Conservation (phyloP, 2,329 filamentous ascomycete species). For the Arthrobotrys entomopaga region DNA sequence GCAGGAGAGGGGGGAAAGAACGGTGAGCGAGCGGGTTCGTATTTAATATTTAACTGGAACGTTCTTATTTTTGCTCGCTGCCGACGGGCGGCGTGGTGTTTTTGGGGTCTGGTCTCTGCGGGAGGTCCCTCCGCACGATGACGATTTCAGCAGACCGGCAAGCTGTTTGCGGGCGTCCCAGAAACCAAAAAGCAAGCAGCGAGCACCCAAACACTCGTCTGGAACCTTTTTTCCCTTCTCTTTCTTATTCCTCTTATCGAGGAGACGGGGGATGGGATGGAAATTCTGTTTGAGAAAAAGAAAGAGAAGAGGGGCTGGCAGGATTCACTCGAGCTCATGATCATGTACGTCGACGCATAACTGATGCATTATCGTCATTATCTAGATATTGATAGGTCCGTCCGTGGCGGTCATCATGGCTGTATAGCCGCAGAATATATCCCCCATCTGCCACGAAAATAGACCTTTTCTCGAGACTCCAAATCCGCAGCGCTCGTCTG, state of each 20-base stretch:
- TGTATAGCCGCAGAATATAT: too few relatives aligned
- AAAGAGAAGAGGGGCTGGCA: neutral
- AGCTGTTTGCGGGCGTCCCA: slow-evolving; percentile 52
- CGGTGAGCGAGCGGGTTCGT: slow-evolving; percentile 6
- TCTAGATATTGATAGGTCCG: too few relatives aligned
- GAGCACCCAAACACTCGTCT: slow-evolving; percentile 1
- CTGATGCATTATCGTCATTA: too few relatives aligned
- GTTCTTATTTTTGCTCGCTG: slow-evolving; percentile 36
- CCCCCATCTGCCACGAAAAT: too few relatives aligned
- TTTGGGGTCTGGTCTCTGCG: neutral
- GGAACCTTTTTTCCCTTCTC: too few relatives aligned
- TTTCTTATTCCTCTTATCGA: neutral
- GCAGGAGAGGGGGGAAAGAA: slow-evolving; percentile 19
- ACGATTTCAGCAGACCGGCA: slow-evolving; percentile 50
- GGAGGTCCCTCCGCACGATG: slow-evolving; percentile 35
- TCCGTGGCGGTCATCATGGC: too few relatives aligned
- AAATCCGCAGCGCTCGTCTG: too few relatives aligned
- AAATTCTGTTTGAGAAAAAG: neutral
- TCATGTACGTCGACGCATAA: neutral
- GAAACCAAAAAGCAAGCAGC: slow-evolving; percentile 42
- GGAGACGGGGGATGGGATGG: slow-evolving; percentile 9
- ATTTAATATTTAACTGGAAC: slow-evolving; percentile 45
- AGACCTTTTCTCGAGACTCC: too few relatives aligned
- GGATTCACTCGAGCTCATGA: neutral
- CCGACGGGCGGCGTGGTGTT: slow-evolving; percentile 2